A percentile compares a stretch with the other conserved stretches of the same genome.
These are phyloP conservation scores for Pyropia yezoensis DNA, from an alignment of 23 red algal genomes.

Conservation along the genomic window DNA sequence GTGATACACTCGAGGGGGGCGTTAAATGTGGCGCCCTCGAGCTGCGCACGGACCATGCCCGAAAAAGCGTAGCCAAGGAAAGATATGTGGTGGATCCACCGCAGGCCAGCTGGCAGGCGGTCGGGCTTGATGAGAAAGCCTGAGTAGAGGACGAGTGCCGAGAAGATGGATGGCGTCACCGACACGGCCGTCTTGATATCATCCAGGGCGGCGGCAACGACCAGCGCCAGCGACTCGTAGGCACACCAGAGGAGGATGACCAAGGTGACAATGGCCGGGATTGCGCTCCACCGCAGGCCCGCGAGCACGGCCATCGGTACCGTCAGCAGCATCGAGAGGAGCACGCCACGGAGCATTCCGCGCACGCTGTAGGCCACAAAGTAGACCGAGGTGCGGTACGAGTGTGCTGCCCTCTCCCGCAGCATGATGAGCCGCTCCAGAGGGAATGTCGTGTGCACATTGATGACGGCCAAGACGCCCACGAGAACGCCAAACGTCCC, in stretches of 20 bases:
- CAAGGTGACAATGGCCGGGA: conserved; percentile 61
- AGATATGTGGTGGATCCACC: conserved; percentile 73
- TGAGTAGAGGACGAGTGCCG: conserved; percentile 69
- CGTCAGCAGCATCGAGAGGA: conserved; percentile 57
- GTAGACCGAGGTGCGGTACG: conserved; percentile 89
- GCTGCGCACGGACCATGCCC: conserved; percentile 51
- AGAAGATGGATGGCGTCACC: conserved; percentile 82
- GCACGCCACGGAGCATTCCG: conserved; percentile 52
- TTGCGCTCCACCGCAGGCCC: conserved; percentile 31
- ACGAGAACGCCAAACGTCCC: conserved; percentile 61
- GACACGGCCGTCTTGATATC: conserved; percentile 71
- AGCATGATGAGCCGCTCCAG: conserved; percentile 63
- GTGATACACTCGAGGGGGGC: no score
- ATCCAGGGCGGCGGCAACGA: conserved; percentile 37
- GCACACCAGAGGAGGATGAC: conserved; percentile 54
- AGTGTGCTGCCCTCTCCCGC: conserved; percentile 61
- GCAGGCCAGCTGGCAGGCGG: conserved; percentile 43
- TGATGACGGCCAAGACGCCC: conserved; percentile 60
- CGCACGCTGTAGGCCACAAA: conserved; percentile 62
- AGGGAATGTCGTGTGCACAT: conserved; percentile 48
- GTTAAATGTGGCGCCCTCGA: conserved; percentile 5
- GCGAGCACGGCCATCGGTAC: conserved; percentile 73
- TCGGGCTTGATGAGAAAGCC: conserved; percentile 87
- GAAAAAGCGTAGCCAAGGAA: conserved; percentile 85
- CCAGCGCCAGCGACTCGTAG: conserved; percentile 66